These are phyloP conservation scores for Epichloe coenophiala DNA, from an alignment of 2,329 filamentous ascomycete genomes.

Conservation along the genomic window DNA sequence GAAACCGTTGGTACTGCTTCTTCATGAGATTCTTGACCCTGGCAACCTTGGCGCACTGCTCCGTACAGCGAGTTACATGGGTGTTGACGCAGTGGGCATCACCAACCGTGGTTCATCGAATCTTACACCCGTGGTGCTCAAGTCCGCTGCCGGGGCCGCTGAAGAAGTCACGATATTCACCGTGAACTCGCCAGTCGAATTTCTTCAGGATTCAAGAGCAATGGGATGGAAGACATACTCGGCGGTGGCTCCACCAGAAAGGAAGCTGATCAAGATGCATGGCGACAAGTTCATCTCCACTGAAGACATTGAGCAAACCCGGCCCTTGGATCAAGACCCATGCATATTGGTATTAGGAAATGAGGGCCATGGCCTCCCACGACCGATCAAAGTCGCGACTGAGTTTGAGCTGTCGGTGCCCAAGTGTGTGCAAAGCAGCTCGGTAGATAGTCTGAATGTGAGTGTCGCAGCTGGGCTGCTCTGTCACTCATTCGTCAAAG, in stretches of 20 bases:
- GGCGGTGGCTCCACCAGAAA: slow-evolving; percentile 41
- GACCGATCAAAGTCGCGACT: slow-evolving; percentile 48
- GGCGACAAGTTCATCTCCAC: slow-evolving; percentile 34
- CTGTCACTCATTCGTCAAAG: slow-evolving; percentile 52
- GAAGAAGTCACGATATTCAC: slow-evolving; percentile 67
- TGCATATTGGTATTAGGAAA: slow-evolving; percentile 73
- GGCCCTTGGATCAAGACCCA: slow-evolving; percentile 46
- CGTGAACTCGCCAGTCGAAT: slow-evolving; percentile 51
- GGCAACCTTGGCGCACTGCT: slow-evolving; percentile 86
- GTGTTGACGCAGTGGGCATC: slow-evolving; percentile 69
- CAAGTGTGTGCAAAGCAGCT: slow-evolving; percentile 35
- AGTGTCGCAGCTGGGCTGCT: slow-evolving; percentile 75
- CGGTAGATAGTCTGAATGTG: slow-evolving; percentile 85
- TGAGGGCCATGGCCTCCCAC: slow-evolving; percentile 63
- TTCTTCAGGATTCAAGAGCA: slow-evolving; percentile 52
- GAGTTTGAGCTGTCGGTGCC: slow-evolving; percentile 55
- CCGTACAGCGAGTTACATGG: slow-evolving; percentile 81
- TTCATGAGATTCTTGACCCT: slow-evolving; percentile 70
- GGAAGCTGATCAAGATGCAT: slow-evolving; percentile 20
- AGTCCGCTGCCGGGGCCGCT: slow-evolving; percentile 77
- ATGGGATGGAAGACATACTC: slow-evolving; percentile 78
- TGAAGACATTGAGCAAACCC: slow-evolving; percentile 32
- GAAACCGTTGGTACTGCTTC: slow-evolving; percentile 58
- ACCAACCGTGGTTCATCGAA: slow-evolving; percentile 61
- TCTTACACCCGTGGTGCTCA: slow-evolving; percentile 65